These are phyloP conservation scores for Hexamita inflata DNA, from an alignment of 208 protist species.

Conservation along the genomic window DNA sequence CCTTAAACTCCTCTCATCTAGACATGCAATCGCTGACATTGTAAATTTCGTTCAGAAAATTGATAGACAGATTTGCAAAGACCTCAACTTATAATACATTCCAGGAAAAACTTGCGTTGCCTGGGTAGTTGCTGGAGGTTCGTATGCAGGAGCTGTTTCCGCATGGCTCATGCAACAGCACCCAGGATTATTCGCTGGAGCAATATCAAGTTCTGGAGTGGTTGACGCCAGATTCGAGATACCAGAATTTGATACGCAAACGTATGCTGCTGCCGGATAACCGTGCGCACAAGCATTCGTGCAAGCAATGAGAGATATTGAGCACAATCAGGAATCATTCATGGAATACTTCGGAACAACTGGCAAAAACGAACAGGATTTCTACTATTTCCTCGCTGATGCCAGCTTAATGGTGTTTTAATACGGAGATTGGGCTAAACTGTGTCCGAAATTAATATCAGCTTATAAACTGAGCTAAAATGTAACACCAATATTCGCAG, in stretches of 20 bases:
- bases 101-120: background rate
- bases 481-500: background rate
- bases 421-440: background rate
- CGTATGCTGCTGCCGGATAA: background rate
- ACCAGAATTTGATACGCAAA: constrained; percentile 23
- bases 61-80: background rate
- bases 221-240: background rate
- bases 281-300: background rate
- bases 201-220: constrained; percentile 1
- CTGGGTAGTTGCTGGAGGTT: constrained; percentile 22
- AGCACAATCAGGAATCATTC: background rate
- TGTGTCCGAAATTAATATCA: background rate
- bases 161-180: background rate
- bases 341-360: background rate
- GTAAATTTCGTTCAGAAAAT: background rate
- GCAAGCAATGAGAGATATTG: background rate
- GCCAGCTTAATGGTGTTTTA: constrained; percentile 4
- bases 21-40: background rate
- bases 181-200: background rate
- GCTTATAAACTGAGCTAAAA: background rate
- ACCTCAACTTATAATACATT: background rate
- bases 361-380: background rate
- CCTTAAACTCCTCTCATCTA: background rate
- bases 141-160: constrained; percentile 14
- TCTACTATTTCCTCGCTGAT: constrained; percentile 23